phyloP scores from a whole-genome alignment of 2,329 filamentous ascomycete genomes.

The Conoideocrella luteorostrata region DNA sequence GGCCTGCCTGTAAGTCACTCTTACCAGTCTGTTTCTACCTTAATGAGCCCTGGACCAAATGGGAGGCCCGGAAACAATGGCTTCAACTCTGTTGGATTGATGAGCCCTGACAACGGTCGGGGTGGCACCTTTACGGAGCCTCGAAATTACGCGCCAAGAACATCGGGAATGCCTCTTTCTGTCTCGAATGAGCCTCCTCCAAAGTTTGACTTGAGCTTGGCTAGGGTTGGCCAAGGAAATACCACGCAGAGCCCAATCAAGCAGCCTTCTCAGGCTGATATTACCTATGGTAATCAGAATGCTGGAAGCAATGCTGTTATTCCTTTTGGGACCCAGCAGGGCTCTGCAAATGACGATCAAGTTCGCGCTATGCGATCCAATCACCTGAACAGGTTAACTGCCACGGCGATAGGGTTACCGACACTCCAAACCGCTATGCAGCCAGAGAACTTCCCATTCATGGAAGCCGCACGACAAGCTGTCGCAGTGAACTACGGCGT shows the following conservation, averaged over 20 bases:
- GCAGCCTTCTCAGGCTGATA: background rate
- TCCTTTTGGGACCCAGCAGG: background rate
- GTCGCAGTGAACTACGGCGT: conserved; percentile 33
- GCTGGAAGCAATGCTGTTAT: background rate
- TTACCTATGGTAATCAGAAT: no score
- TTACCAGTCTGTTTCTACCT: conserved; percentile 4
- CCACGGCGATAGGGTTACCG: conserved; percentile 27
- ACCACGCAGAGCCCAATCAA: background rate
- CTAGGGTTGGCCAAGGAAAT: background rate
- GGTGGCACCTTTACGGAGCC: conserved; percentile 30
- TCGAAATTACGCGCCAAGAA: conserved; percentile 34
- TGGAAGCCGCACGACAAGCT: conserved; percentile 29
- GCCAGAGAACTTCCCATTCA: conserved; percentile 39
- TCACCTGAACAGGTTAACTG: conserved; percentile 31
- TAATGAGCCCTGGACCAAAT: conserved; percentile 1
- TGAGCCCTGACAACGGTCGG: conserved; percentile 9
- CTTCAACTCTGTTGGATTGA: conserved; percentile 4
- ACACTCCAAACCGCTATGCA: conserved; percentile 28
- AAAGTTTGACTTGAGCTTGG: conserved; percentile 24
- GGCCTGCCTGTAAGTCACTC: conserved; percentile 8
- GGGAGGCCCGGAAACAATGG: conserved; percentile 1
- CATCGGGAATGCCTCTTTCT: conserved; percentile 17
- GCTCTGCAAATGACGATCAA: background rate
- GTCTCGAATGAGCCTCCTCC: conserved; percentile 27
- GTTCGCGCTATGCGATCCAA: conserved; percentile 22